Conservation (phyloP, 1,284 basidiomycete genomes). For the Leccinum angustisporum region DNA sequence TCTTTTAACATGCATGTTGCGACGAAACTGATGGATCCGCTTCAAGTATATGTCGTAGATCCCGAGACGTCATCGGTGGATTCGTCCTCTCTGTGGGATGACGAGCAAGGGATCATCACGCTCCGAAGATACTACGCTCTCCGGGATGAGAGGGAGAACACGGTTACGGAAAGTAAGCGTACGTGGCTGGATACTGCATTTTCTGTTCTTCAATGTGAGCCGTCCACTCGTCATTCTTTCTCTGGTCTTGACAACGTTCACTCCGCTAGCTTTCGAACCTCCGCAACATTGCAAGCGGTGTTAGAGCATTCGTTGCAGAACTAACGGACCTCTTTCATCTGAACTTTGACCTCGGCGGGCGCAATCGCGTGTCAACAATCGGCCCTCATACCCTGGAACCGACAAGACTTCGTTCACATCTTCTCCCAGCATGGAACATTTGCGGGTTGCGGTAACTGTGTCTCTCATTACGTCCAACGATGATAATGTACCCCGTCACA, state of each 20-base stretch:
- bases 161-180: constrained; percentile 64
- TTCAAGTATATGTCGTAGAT: constrained; percentile 55
- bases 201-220: constrained; percentile 70
- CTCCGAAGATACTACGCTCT: constrained; percentile 69
- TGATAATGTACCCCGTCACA: constrained; percentile 3
- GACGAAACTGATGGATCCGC: constrained; percentile 35
- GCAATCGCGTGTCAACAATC: constrained; percentile 65
- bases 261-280: constrained; percentile 62
- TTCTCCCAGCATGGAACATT: constrained; percentile 44
- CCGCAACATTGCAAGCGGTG: constrained; percentile 67
- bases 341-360: constrained; percentile 60
- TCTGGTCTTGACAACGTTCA: constrained; percentile 9
- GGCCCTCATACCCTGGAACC: constrained; percentile 66
- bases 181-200: constrained; percentile 72
- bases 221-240: fast-evolving
- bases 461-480: constrained; percentile 23
- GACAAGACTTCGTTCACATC: constrained; percentile 40
- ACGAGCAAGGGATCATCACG: constrained; percentile 59
- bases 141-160: constrained; percentile 63
- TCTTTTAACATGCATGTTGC: constrained; percentile 20
- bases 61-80: constrained; percentile 52
- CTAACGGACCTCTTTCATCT: constrained; percentile 63
- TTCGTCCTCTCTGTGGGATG: constrained; percentile 52
- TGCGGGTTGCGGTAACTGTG: constrained; percentile 30
- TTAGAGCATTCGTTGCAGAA: constrained; percentile 68